These are phyloP conservation scores for Letharia lupina DNA, from an alignment of 495 filamentous ascomycete species.

Conservation along the genomic window DNA sequence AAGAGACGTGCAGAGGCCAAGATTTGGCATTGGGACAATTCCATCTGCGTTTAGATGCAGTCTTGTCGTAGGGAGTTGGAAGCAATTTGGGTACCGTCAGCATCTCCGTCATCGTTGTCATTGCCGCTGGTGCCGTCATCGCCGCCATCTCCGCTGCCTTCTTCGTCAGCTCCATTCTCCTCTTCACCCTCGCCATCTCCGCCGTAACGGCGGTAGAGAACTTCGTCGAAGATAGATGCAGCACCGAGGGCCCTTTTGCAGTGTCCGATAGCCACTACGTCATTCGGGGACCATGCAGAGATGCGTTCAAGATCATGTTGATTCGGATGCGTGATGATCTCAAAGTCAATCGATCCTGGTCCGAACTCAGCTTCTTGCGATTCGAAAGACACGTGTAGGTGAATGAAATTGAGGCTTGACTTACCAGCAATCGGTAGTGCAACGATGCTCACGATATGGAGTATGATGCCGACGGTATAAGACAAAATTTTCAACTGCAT, in stretches of 20 bases:
- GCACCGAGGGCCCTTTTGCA: background rate
- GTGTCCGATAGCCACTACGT: background rate
- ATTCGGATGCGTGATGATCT: background rate
- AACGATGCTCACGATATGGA: too few relatives aligned
- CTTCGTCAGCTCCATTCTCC: background rate
- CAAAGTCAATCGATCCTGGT: background rate
- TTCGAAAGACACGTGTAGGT: background rate
- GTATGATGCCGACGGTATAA: too few relatives aligned
- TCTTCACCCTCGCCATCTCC: background rate
- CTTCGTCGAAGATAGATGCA: background rate
- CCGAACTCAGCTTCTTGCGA: background rate
- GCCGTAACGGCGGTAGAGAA: background rate
- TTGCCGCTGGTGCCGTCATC: too few relatives aligned
- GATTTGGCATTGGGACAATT: background rate
- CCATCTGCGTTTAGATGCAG: background rate
- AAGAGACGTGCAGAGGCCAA: too few relatives aligned
- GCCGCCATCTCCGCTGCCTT: too few relatives aligned
- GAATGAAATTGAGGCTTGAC: too few relatives aligned
- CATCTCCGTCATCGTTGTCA: background rate
- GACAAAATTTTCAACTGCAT: too few relatives aligned
- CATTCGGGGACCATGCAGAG: background rate
- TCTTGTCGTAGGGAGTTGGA: background rate
- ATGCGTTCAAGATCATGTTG: background rate
- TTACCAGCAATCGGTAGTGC: too few relatives aligned
- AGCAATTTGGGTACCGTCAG: background rate